Percentiles rank a stretch among this genome's conserved stretches.
phyloP scores from a whole-genome alignment of 2,329 filamentous ascomycete species.

The Epichloe festucae region DNA sequence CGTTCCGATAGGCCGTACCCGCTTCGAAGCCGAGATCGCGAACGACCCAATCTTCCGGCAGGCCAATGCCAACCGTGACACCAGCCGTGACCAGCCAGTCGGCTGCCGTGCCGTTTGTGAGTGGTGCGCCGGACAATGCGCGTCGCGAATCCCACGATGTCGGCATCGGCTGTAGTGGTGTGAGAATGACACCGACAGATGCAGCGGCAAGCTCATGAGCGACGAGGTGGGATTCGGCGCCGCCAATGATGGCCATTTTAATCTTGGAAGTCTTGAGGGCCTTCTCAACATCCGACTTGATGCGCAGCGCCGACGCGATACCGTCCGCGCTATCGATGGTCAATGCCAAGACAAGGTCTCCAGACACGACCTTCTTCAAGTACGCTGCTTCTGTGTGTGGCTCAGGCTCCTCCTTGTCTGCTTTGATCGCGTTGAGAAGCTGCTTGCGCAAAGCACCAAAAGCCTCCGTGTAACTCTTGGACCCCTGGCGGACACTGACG shows the following conservation, averaged over 20 bases:
- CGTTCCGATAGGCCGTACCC: constrained; percentile 45
- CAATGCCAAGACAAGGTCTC: constrained; percentile 41
- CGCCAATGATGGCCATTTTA: constrained; percentile 46
- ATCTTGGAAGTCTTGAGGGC: constrained; percentile 24
- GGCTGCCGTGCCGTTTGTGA: constrained; percentile 51
- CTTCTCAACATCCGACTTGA: constrained; percentile 44
- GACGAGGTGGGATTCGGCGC: constrained; percentile 48
- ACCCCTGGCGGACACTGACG: constrained; percentile 16
- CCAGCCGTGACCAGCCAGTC: constrained; percentile 46
- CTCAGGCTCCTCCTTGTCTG: constrained; percentile 18
- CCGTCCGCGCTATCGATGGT: constrained; percentile 50
- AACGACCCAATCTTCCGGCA: constrained; percentile 49
- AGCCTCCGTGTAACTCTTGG: constrained; percentile 40
- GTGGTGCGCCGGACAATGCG: constrained; percentile 48
- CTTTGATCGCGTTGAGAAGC: constrained; percentile 36
- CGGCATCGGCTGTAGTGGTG: constrained; percentile 43
- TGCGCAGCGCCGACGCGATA: constrained; percentile 43
- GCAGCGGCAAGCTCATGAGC: constrained; percentile 44
- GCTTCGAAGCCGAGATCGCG: constrained; percentile 47
- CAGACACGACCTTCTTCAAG: constrained; percentile 40
- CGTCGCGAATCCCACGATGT: constrained; percentile 48
- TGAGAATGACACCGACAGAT: constrained; percentile 44
- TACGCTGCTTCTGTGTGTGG: constrained; percentile 35
- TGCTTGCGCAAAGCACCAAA: constrained; percentile 39
- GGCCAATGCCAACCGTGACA: constrained; percentile 43